phyloP scores from a whole-genome alignment of 2,329 filamentous ascomycete genomes.

The Alternaria metachromatica region DNA sequence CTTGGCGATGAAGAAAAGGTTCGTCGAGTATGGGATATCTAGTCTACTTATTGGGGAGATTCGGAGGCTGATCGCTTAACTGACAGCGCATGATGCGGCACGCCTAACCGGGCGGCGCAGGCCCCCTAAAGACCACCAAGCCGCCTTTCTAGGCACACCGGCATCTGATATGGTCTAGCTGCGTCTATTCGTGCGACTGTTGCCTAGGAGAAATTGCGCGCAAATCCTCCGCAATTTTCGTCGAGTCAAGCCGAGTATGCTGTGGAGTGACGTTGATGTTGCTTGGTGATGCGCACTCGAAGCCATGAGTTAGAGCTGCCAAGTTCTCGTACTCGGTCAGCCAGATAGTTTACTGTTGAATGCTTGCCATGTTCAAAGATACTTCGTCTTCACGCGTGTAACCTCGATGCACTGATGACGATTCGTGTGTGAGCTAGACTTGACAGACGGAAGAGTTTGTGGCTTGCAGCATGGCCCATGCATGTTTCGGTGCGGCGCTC shows the following conservation, averaged over 20 bases:
- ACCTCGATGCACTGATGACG: neutral
- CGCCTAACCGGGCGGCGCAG: conserved; percentile 6
- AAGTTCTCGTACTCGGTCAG: neutral
- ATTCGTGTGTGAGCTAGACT: neutral
- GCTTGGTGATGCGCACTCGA: neutral
- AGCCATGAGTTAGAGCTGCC: neutral
- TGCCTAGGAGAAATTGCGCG: conserved; percentile 5
- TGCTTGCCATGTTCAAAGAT: neutral
- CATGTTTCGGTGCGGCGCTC: conserved; percentile 7
- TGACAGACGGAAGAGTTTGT: neutral
- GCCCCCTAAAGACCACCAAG: neutral
- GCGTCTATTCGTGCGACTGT: neutral
- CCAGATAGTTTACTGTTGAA: too few species aligned
- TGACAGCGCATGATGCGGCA: conserved; percentile 12
- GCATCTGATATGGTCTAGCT: conserved; percentile 3
- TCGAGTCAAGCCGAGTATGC: neutral
- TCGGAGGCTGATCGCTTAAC: neutral
- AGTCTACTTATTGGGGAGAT: conserved; percentile 10
- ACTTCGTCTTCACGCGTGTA: neutral
- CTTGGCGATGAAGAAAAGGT: neutral
- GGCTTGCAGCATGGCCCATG: neutral
- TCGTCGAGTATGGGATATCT: neutral
- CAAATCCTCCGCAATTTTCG: neutral
- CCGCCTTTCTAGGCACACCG: neutral
- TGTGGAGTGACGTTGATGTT: neutral